These are phyloP conservation scores for Trichoderma sp. DNA, from an alignment of 2,329 filamentous ascomycete genomes.

Conservation along the genomic window DNA sequence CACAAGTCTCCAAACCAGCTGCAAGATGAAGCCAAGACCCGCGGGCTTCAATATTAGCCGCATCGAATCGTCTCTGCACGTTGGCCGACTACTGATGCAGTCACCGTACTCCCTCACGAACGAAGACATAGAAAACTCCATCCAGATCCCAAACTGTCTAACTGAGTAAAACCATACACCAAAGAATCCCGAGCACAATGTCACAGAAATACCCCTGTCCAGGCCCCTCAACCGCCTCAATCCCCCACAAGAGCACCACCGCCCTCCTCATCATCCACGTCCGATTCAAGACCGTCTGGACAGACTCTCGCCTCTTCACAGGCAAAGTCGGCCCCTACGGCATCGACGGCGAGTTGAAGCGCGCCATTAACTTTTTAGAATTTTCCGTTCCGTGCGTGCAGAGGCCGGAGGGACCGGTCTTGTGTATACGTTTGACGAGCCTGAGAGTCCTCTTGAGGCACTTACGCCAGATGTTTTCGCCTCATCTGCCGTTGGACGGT, in stretches of 20 bases:
- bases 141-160: neutral
- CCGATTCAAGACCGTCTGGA: slow-evolving; percentile 28
- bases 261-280: slow-evolving; percentile 31
- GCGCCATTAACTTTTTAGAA: slow-evolving; percentile 28
- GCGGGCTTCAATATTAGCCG: neutral
- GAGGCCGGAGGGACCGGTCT: slow-evolving; percentile 2
- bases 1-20: neutral
- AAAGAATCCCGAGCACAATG: slow-evolving; percentile 1
- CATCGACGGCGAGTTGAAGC: slow-evolving; percentile 25
- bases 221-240: slow-evolving; percentile 1
- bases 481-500: slow-evolving; percentile 1
- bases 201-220: slow-evolving; percentile 5
- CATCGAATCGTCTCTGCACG: neutral
- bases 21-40: neutral
- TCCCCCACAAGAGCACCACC: slow-evolving; percentile 12
- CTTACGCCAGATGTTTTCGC: neutral
- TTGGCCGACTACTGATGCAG: slow-evolving; percentile 1
- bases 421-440: slow-evolving; percentile 10
- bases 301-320: slow-evolving; percentile 20
- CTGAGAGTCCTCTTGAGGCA: neutral
- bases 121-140: neutral
- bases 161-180: neutral
- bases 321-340: slow-evolving; percentile 27
- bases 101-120: neutral
- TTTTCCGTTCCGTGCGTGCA: slow-evolving; percentile 23